These are phyloP conservation scores for Aspergillus spinulosporus DNA, from an alignment of 2,329 filamentous ascomycete species.

Conservation along the genomic window DNA sequence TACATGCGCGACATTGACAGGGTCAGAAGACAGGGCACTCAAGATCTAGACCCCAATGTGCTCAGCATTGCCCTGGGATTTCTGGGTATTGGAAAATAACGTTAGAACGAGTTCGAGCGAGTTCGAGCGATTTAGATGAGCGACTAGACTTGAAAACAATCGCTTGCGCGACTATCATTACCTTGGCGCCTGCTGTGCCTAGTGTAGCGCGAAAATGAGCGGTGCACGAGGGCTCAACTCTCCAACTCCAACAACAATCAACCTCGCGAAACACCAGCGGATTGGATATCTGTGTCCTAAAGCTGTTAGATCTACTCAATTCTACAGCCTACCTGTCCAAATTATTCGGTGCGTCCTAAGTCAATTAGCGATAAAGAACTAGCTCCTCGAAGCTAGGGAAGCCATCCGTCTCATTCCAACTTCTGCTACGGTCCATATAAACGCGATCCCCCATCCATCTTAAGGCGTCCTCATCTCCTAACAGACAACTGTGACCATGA, in stretches of 20 bases:
- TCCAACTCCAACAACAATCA: not conserved
- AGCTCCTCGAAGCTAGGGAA: no score
- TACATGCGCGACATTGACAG: slow-evolving; percentile 34
- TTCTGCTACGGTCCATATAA: no score
- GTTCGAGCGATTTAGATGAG: no score
- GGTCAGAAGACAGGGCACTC: slow-evolving; percentile 10
- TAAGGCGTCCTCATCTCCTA: not conserved
- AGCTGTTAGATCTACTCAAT: no score
- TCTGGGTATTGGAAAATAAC: slow-evolving; percentile 29
- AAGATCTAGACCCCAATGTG: slow-evolving; percentile 31
- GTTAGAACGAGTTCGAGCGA: no score
- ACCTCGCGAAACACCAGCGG: not conserved
- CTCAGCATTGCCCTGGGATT: slow-evolving; percentile 37
- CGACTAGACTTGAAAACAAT: not conserved
- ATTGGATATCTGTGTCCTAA: not conserved
- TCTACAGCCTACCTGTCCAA: no score
- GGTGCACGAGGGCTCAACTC: not conserved
- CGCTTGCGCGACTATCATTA: not conserved
- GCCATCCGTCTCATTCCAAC: no score
- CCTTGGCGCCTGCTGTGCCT: not conserved
- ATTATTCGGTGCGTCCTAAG: no score
- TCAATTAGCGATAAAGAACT: no score
- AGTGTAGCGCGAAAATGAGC: not conserved
- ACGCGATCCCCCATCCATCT: not conserved
- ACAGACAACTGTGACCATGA: not conserved